Evolutionary conservation across 345 rosid genomes (phyloP), one percentile per base, ranked within the genome.

Genomic region (Eucalyptus erythrocorys): DNA sequence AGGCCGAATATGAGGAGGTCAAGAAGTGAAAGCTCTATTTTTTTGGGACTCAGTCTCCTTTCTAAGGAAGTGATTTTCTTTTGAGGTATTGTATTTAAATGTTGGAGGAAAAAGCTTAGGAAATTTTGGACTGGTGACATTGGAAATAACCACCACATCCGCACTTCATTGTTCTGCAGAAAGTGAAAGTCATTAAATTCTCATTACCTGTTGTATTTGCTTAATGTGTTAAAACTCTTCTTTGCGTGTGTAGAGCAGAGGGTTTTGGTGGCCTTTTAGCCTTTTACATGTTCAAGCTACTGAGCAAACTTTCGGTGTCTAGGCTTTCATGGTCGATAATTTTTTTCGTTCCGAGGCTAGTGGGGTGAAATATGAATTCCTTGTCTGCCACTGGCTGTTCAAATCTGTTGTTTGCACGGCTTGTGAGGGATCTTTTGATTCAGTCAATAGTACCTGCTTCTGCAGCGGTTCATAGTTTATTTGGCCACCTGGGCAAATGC

Each of bases 1-100:
- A 97, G 89, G 99, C 99, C 1, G 99, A 97, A 59, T 97, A 93
- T 40, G 97, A 97, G 93, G 99, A 96, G 90, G 97, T 91, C 88
- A 96, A 93, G 89, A 96, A 96, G 93, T 96, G 92, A 93, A 48
- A 45, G 37, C 42, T 85, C 34, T 13, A n/a, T 17, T 49, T 85
- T 49, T 49, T 85, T 15, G 1, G 19, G 57, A 34, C 86, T 85
- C 24, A 15, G 27, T 34, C 37, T 50, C 30, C 17, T 48, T 86
- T 86, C 14, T 53, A n/a, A 86, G 48, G 55, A 86, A 86, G 68
- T 49, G 37, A 49, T 47, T 86, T 86, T 48, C 51, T 47, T 8
- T 76, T 11, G 82, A 76, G 82, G 82, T 76, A 30, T 86, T 86
- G 59, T 86, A 48, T 48, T 61, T 53, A 48, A 48, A 34, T 86